Evolutionary conservation across 768 basidiomycete species (phyloP).

Genomic region (Rhizopogon vesiculosus): DNA sequence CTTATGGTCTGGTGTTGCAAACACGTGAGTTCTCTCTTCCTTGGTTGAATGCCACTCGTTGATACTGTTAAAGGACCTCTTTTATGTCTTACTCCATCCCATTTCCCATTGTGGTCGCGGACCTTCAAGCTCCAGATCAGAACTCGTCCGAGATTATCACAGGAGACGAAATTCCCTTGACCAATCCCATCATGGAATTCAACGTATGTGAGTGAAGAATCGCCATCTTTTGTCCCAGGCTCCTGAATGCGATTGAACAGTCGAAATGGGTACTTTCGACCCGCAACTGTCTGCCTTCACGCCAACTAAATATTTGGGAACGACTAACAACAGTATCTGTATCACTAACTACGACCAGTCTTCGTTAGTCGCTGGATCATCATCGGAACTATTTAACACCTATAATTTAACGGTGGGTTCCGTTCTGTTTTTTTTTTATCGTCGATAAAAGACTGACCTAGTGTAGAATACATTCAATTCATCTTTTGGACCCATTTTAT

Average conservation of each 20-base stretch:
- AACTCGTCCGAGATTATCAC: constrained; percentile 16
- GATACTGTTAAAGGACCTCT: constrained; percentile 15
- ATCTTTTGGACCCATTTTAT: constrained; percentile 7
- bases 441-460: not conserved
- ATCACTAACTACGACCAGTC: constrained; percentile 32
- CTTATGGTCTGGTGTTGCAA: constrained; percentile 28
- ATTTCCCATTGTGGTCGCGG: constrained; percentile 33
- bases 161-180: constrained; percentile 23
- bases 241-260: constrained; percentile 11
- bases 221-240: not conserved
- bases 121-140: constrained; percentile 20
- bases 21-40: constrained; percentile 23
- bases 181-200: constrained; percentile 31
- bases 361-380: constrained; percentile 34
- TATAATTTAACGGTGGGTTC: constrained; percentile 23
- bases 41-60: not conserved
- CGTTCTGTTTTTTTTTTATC: not conserved
- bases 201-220: constrained; percentile 24
- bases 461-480: constrained; percentile 10
- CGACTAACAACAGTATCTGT: constrained; percentile 26
- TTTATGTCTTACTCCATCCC: constrained; percentile 32
- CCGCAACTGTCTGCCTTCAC: constrained; percentile 41
- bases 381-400: constrained; percentile 31
- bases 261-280: constrained; percentile 39
- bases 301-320: constrained; percentile 41